These are phyloP conservation scores for Saccharomycopsis schoenii DNA, from an alignment of 805 yeast genomes.

Conservation along the genomic window DNA sequence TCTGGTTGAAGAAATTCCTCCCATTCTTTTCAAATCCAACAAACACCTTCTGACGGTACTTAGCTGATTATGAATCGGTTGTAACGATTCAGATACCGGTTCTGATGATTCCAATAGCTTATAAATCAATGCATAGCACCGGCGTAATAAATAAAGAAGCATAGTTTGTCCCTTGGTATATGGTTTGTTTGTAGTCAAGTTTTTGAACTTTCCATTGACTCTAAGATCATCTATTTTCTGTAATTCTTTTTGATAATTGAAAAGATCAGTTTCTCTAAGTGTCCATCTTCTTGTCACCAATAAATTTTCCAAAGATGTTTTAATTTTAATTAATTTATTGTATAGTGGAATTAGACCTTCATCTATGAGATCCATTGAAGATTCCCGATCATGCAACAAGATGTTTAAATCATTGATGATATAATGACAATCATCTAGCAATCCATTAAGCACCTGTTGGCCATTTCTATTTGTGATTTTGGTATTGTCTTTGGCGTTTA, in stretches of 20 bases:
- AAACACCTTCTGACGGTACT: conserved; percentile 86
- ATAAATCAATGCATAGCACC: conserved; percentile 87
- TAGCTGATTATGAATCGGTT: conserved; percentile 88
- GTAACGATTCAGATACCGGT: conserved; percentile 90
- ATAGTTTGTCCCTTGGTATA: conserved; percentile 44
- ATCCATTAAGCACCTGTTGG: conserved; percentile 51
- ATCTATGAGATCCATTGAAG: conserved; percentile 30
- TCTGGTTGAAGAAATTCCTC: conserved; percentile 78
- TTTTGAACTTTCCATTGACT: conserved; percentile 45
- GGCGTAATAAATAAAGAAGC: conserved; percentile 67
- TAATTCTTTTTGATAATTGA: conserved; percentile 66
- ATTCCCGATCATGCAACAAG: conserved; percentile 26
- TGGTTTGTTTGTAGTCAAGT: conserved; percentile 24
- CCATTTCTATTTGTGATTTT: conserved; percentile 26
- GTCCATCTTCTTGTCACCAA: conserved; percentile 96
- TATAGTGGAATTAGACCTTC: conserved; percentile 50
- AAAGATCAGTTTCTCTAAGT: conserved; percentile 88
- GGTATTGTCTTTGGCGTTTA: conserved; percentile 12
- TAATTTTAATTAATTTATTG: conserved; percentile 51
- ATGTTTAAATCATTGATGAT: conserved; percentile 58
- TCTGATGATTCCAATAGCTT: conserved; percentile 84
- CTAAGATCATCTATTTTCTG: conserved; percentile 67
- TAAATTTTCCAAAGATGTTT: conserved; percentile 68
- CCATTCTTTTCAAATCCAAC: conserved; percentile 82
- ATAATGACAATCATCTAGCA: conserved; percentile 76